These are phyloP conservation scores for Arabidopsis thaliana DNA, from an alignment of 345 rosid genomes.

Conservation along the genomic window TAIR10.1 NC_003074.8:886501-887000, in stretches of 20 bases:
- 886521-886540: neutral
- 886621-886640: neutral
- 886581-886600: neutral
- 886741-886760: neutral
- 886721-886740: neutral
- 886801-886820: conserved; percentile 16
- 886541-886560: neutral
- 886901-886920: neutral
- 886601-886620: neutral
- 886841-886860: neutral
- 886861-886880: conserved; percentile 15
- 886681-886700: no score
- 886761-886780: neutral
- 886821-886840: conserved; percentile 32
- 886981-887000: no score
- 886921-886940: no score
- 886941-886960: no score
- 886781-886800: neutral
- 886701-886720: neutral
- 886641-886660: neutral
- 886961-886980: no score
- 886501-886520: conserved; percentile 28
- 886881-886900: neutral
- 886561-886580: neutral
- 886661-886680: no score